A percentile compares a stretch with the other conserved stretches of the same genome.
Conservation (phyloP, 2,329 filamentous ascomycete species). For the Xylariaceae sp. region DNA sequence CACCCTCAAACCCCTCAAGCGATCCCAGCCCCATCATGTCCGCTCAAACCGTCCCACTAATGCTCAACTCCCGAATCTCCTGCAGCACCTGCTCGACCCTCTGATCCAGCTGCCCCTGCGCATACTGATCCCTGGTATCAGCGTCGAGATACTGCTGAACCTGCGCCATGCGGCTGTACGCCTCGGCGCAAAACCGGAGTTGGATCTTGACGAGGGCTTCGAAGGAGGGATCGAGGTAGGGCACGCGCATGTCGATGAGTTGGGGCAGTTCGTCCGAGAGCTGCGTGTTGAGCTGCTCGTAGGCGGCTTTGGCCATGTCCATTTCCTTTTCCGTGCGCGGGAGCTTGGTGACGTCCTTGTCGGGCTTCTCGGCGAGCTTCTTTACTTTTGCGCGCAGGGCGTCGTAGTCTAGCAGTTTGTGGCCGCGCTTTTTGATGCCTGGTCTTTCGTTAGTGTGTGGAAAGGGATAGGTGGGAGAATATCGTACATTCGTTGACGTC, state of each 20-base stretch:
- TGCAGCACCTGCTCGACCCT: constrained; percentile 93
- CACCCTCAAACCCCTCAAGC: constrained; percentile 8
- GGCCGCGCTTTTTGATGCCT: constrained; percentile 96
- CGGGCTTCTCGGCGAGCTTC: constrained; percentile 94
- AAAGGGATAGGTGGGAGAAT: not conserved
- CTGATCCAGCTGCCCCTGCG: constrained; percentile 85
- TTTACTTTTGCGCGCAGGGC: constrained; percentile 93
- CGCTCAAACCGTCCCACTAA: constrained; percentile 65
- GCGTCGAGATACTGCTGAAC: constrained; percentile 98
- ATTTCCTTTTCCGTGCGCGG: constrained; percentile 95
- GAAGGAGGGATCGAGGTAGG: constrained; percentile 94
- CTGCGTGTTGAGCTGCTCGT: constrained; percentile 97
- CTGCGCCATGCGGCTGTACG: constrained; percentile 96
- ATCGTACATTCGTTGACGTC: constrained; percentile 91
- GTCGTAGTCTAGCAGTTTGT: constrained; percentile 98
- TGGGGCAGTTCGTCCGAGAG: constrained; percentile 90
- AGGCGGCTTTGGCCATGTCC: constrained; percentile 87
- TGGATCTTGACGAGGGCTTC: constrained; percentile 99
- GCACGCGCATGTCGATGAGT: constrained; percentile 92
- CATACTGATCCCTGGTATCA: constrained; percentile 94
- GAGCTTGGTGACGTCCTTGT: constrained; percentile 96
- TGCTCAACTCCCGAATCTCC: constrained; percentile 95
- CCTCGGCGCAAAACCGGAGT: constrained; percentile 94
- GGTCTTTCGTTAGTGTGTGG: constrained; percentile 18
- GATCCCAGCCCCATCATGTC: not conserved